Evolutionary conservation across 2,329 filamentous ascomycete genomes (phyloP).

Genomic region (Aspergillus latus): DNA sequence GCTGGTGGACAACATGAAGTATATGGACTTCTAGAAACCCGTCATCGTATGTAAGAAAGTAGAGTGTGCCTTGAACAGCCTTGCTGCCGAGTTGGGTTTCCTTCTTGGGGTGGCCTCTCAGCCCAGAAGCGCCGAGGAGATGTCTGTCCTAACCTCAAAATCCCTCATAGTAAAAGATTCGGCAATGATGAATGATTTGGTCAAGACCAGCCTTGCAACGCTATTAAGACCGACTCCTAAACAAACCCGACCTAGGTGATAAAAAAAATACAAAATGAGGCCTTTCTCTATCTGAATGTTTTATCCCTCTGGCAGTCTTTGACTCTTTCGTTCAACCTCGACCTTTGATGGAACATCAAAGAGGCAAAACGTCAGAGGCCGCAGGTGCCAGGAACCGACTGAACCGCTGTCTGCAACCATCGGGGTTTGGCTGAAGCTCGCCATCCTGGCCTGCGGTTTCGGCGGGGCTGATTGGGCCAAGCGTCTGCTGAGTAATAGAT

Average conservation of each 20-base stretch:
- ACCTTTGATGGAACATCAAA: not conserved
- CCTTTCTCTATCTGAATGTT: not conserved
- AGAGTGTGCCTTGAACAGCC: not conserved
- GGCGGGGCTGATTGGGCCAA: conserved; percentile 26
- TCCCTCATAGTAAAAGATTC: conserved; percentile 15
- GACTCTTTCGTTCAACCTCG: not conserved
- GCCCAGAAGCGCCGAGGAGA: conserved; percentile 5
- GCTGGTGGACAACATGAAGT: not conserved
- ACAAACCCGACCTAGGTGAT: too few species aligned
- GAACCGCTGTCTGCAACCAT: conserved; percentile 14
- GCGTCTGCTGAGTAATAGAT: conserved; percentile 20
- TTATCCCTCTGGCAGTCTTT: not conserved
- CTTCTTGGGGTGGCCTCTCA: not conserved
- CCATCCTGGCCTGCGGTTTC: conserved; percentile 16
- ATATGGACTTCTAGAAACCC: not conserved
- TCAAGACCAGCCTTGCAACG: conserved; percentile 8
- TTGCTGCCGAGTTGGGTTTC: not conserved
- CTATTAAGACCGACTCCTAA: conserved; percentile 7
- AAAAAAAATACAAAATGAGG: too few species aligned
- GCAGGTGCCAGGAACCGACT: conserved; percentile 26
- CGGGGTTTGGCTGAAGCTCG: conserved; percentile 15
- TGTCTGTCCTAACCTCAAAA: conserved; percentile 7
- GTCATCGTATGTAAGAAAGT: not conserved
- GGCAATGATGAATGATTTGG: conserved; percentile 5
- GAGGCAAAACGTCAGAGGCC: conserved; percentile 18